Percentiles rank a stretch among this genome's conserved stretches.
phyloP scores from a whole-genome alignment of 2,329 filamentous ascomycete species.

The Colletotrichum costaricense region DNA sequence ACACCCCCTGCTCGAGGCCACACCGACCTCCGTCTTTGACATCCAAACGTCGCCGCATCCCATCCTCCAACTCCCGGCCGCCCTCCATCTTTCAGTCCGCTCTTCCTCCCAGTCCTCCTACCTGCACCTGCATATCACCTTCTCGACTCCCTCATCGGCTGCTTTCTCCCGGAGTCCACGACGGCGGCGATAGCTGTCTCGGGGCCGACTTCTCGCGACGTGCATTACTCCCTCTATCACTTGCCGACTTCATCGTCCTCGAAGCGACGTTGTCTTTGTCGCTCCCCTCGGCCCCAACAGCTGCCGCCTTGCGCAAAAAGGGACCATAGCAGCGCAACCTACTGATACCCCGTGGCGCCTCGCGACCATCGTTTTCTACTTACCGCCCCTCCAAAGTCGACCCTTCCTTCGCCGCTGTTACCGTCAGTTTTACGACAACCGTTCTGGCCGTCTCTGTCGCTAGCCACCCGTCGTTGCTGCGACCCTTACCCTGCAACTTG shows the following conservation, averaged over 20 bases:
- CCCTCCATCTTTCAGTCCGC: slow-evolving; percentile 15
- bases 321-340: neutral
- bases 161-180: slow-evolving; percentile 16
- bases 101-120: neutral
- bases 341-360: neutral
- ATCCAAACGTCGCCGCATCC: slow-evolving; percentile 27
- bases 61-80: slow-evolving; percentile 23
- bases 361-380: neutral
- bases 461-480: neutral
- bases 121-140: neutral
- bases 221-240: neutral
- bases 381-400: neutral
- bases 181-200: slow-evolving; percentile 35
- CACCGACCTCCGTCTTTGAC: slow-evolving; percentile 33
- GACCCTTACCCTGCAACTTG: neutral
- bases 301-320: slow-evolving; percentile 13
- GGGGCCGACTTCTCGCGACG: slow-evolving; percentile 33
- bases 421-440: neutral
- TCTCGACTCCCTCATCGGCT: slow-evolving; percentile 12
- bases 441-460: neutral
- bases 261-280: slow-evolving; percentile 3
- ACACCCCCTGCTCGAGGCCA: slow-evolving; percentile 23
- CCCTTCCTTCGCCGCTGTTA: neutral
- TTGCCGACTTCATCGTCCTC: neutral
- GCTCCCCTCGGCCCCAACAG: slow-evolving; percentile 28